phyloP scores from a whole-genome alignment of 1,284 basidiomycete genomes.

The Lignosus rhinocerotis region DNA sequence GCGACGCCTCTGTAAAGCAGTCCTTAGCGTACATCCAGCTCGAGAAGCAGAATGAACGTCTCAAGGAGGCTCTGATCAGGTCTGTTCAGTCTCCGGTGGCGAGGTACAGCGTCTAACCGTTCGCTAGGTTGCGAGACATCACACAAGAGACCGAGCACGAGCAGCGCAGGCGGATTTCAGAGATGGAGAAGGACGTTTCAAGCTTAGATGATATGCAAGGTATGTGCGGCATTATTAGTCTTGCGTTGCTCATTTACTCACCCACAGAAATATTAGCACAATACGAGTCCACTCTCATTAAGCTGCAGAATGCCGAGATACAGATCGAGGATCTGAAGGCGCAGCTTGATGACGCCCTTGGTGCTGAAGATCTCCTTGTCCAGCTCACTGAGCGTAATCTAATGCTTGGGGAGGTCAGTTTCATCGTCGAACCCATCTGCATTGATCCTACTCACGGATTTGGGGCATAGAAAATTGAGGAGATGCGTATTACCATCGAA shows the following conservation, averaged over 20 bases:
- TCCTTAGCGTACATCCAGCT: conserved; percentile 87
- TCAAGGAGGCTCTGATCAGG: conserved; percentile 93
- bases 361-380: conserved; percentile 95
- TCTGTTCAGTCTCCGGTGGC: conserved; percentile 33
- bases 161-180: conserved; percentile 76
- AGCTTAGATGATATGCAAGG: conserved; percentile 70
- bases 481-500: conserved; percentile 93
- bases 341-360: conserved; percentile 94
- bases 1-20: conserved; percentile 53
- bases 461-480: conserved; percentile 82
- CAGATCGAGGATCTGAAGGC: conserved; percentile 93
- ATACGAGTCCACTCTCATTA: conserved; percentile 78
- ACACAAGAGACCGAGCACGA: conserved; percentile 88
- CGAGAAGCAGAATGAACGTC: conserved; percentile 93
- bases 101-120: background rate
- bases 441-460: background rate
- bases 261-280: conserved; percentile 49
- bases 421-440: background rate
- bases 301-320: conserved; percentile 82
- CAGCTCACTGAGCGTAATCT: conserved; percentile 95
- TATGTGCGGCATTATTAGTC: conserved; percentile 37
- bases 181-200: conserved; percentile 87
- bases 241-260: background rate
- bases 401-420: conserved; percentile 78
- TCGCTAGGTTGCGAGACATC: conserved; percentile 77